These are phyloP conservation scores for Aspergillus oerlinghausenensis DNA, from an alignment of 2,329 filamentous ascomycete species.

Conservation along the genomic window DNA sequence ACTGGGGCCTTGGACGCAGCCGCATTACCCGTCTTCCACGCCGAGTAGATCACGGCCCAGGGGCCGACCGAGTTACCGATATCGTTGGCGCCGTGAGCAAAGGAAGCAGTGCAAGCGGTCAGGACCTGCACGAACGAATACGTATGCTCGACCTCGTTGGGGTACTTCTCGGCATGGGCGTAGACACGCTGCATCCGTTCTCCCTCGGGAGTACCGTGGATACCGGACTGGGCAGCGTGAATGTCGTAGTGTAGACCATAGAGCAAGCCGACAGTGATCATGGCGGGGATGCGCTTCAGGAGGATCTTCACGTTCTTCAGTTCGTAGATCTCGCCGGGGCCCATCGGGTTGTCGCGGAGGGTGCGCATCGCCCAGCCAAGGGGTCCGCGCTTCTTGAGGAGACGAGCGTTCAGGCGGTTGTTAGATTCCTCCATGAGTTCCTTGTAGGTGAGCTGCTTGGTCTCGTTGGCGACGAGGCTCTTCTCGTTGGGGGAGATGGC, in stretches of 20 bases:
- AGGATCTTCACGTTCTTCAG: conserved; percentile 62
- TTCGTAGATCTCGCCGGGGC: conserved; percentile 70
- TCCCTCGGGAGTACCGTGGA: conserved; percentile 68
- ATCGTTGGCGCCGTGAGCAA: conserved; percentile 69
- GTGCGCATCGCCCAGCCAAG: conserved; percentile 81
- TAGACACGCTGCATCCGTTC: conserved; percentile 67
- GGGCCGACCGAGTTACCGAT: conserved; percentile 67
- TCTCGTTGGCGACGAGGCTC: conserved; percentile 44
- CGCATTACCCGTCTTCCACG: conserved; percentile 61
- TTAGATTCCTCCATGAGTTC: conserved; percentile 56
- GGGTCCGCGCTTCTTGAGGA: conserved; percentile 59
- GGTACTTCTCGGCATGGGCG: conserved; percentile 58
- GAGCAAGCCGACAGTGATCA: conserved; percentile 57
- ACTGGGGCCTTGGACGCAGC: conserved; percentile 61
- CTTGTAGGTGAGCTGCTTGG: conserved; percentile 56
- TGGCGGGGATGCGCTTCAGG: conserved; percentile 64
- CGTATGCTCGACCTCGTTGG: conserved; percentile 64
- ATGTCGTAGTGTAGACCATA: conserved; percentile 82
- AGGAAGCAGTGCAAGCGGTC: conserved; percentile 49
- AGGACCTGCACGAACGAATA: conserved; percentile 53
- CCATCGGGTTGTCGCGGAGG: conserved; percentile 69
- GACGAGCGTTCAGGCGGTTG: conserved; percentile 57
- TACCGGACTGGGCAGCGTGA: conserved; percentile 68
- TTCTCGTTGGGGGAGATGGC: conserved; percentile 30
- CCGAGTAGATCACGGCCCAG: conserved; percentile 66